Conservation (phyloP, 2,329 filamentous ascomycete genomes). For the Fusarium temperatum region DNA sequence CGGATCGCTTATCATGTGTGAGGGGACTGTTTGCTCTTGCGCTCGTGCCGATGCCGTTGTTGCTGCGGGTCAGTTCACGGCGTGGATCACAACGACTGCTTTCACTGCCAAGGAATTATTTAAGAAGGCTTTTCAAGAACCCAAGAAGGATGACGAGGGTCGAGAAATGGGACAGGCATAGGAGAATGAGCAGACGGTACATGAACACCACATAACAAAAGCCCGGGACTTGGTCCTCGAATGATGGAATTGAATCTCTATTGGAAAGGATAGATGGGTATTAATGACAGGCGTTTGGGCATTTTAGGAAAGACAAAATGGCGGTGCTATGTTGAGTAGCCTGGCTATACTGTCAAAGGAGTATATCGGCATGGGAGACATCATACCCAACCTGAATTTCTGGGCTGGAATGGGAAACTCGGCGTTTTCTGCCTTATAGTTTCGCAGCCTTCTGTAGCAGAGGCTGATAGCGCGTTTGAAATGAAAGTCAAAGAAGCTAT, state of each 20-base stretch:
- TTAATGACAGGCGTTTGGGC: constrained; percentile 38
- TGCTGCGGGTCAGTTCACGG: constrained; percentile 61
- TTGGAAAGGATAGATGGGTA: constrained; percentile 5
- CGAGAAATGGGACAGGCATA: constrained; percentile 52
- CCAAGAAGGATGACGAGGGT: constrained; percentile 36
- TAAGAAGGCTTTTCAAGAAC: constrained; percentile 50
- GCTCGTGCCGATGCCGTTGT: constrained; percentile 65
- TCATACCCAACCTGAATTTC: constrained; percentile 26
- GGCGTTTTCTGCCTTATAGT: constrained; percentile 34
- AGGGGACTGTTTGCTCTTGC: constrained; percentile 64
- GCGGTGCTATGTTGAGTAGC: constrained; percentile 18
- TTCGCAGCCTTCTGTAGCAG: constrained; percentile 1
- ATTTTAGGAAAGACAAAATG: constrained; percentile 15
- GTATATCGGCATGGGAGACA: constrained; percentile 25
- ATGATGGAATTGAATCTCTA: constrained; percentile 1
- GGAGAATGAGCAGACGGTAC: not conserved
- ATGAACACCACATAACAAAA: not conserved
- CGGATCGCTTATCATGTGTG: constrained; percentile 63
- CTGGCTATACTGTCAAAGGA: constrained; percentile 28
- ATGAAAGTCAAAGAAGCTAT: constrained; percentile 11
- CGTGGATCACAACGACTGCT: constrained; percentile 61
- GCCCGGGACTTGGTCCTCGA: not conserved
- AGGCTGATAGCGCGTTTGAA: constrained; percentile 3
- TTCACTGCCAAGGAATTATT: constrained; percentile 59
- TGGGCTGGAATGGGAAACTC: constrained; percentile 16